A percentile compares a stretch with the other conserved stretches of the same genome.
These are phyloP conservation scores for Pezicula carpinea DNA, from an alignment of 2,329 filamentous ascomycete genomes.

Conservation along the genomic window DNA sequence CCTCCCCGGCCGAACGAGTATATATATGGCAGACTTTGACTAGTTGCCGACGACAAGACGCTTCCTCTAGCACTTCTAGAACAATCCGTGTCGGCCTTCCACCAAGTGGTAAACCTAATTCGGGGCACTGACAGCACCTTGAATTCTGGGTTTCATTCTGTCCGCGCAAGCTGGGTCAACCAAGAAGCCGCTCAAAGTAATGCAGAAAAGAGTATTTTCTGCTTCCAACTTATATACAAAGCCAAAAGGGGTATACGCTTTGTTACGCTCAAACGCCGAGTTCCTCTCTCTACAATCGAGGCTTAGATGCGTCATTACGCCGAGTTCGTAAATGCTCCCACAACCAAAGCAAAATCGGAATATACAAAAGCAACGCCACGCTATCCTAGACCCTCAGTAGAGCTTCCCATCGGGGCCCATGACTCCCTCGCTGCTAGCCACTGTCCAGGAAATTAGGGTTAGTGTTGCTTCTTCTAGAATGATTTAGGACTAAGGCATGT, in stretches of 20 bases:
- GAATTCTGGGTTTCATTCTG: too few relatives aligned
- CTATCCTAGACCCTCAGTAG: slow-evolving; percentile 15
- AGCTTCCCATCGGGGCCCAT: slow-evolving; percentile 28
- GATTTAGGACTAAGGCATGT: too few relatives aligned
- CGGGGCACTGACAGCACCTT: too few relatives aligned
- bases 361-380: not conserved
- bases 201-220: not conserved
- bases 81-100: too few relatives aligned
- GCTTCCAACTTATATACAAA: slow-evolving; percentile 1
- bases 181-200: not conserved
- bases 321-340: slow-evolving; percentile 27
- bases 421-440: slow-evolving; percentile 55
- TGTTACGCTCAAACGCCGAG: slow-evolving; percentile 30
- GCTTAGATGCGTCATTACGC: slow-evolving; percentile 29
- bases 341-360: slow-evolving; percentile 6
- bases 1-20: too few relatives aligned
- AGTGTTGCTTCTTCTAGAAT: too few relatives aligned
- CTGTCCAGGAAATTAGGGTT: too few relatives aligned
- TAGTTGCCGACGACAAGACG: too few relatives aligned
- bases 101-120: too few relatives aligned
- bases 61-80: too few relatives aligned
- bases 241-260: slow-evolving; percentile 29
- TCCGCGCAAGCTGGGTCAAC: too few relatives aligned
- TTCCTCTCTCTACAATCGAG: slow-evolving; percentile 24
- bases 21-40: too few relatives aligned